These are phyloP conservation scores for Nicotiana undulata DNA, from an alignment of 257 asterid species.

Conservation along the genomic window DNA sequence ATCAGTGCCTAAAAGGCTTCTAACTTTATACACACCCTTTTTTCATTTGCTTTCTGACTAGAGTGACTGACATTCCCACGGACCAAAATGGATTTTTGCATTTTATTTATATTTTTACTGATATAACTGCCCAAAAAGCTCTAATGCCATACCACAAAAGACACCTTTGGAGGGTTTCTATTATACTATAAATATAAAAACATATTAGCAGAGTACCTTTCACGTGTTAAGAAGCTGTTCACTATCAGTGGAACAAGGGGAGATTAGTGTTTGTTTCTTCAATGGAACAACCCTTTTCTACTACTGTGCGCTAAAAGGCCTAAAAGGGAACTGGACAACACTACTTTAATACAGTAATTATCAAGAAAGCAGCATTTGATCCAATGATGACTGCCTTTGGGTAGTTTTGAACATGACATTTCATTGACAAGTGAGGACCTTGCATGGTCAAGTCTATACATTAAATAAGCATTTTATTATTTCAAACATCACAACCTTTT, in stretches of 20 bases:
- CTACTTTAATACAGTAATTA: background rate
- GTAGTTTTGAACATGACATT: slow-evolving; percentile 19
- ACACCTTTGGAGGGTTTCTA: background rate
- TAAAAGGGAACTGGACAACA: background rate
- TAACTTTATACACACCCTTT: background rate
- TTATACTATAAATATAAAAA: background rate
- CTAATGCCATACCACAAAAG: slow-evolving; percentile 1
- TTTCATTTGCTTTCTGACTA: background rate
- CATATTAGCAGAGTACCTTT: background rate
- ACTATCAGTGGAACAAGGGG: background rate
- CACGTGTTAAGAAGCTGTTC: background rate
- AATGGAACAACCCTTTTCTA: too few species aligned
- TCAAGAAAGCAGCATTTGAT: slow-evolving; percentile 31
- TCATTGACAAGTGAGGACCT: slow-evolving; percentile 11
- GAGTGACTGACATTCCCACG: slow-evolving; percentile 11
- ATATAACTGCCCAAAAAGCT: slow-evolving; percentile 1
- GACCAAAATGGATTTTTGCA: slow-evolving; percentile 11
- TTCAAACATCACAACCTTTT: background rate
- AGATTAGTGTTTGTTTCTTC: background rate
- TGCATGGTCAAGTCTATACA: slow-evolving; percentile 14
- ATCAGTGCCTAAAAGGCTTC: slow-evolving; percentile 11
- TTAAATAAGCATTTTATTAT: background rate
- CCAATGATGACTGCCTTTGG: slow-evolving; percentile 60
- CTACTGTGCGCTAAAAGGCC: too few species aligned
- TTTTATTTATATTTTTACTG: background rate